These are phyloP conservation scores for Rhazya stricta DNA, from an alignment of 257 asterid genomes.

Conservation along the genomic window DNA sequence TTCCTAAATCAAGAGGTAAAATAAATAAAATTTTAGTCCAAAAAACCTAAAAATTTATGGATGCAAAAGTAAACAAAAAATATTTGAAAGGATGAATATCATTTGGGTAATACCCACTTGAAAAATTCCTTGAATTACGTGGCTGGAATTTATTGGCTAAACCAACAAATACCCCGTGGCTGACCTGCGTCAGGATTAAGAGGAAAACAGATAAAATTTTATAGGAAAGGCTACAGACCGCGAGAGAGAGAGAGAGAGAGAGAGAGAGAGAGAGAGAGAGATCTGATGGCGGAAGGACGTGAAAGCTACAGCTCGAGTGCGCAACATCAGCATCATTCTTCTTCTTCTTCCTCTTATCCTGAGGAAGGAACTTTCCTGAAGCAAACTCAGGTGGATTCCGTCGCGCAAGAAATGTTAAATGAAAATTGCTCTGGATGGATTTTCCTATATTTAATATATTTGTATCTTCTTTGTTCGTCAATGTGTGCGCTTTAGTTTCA, in stretches of 20 bases:
- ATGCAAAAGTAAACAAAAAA: no score
- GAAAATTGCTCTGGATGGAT: background rate
- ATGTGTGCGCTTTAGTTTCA: background rate
- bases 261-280: background rate
- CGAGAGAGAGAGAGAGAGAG: background rate
- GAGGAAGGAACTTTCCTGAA: background rate
- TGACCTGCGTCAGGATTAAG: no score
- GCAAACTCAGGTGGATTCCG: slow-evolving; percentile 17
- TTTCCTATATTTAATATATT: background rate
- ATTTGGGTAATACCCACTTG: no score
- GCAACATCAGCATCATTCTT: slow-evolving; percentile 1
- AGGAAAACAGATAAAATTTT: background rate
- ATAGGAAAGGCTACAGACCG: background rate
- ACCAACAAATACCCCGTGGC: background rate
- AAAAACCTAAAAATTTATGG: no score
- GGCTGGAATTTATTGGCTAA: background rate
- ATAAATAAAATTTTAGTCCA: no score
- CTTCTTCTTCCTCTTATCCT: slow-evolving; percentile 17
- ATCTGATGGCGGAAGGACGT: slow-evolving; percentile 23
- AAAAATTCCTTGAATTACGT: background rate
- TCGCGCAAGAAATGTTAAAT: background rate
- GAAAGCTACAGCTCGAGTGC: slow-evolving; percentile 4
- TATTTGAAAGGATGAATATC: no score
- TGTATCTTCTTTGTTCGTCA: background rate
- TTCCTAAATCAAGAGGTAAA: no score